Percentiles rank a stretch among this genome's conserved stretches.
Conservation (phyloP, 2,329 filamentous ascomycete species). For the Diatrype stigma region DNA sequence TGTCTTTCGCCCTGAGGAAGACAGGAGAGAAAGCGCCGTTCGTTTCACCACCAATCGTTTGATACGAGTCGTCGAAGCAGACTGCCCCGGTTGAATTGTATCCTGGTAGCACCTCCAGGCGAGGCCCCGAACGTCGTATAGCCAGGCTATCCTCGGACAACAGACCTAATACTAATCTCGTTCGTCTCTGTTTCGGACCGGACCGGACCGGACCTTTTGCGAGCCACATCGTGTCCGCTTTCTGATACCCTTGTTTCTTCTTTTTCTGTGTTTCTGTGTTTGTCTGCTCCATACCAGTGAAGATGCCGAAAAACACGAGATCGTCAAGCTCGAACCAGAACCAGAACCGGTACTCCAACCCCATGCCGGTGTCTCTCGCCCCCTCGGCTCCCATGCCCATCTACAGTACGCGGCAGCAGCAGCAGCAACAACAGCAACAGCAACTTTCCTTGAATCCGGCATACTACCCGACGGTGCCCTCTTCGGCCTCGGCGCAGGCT, state of each 20-base stretch:
- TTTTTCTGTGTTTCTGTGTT: no score
- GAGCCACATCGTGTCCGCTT: conserved; percentile 10
- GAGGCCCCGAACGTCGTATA: conserved; percentile 4
- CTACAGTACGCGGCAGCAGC: conserved; percentile 36
- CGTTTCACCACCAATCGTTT: conserved; percentile 37
- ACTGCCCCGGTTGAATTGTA: conserved; percentile 5
- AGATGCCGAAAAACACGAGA: conserved; percentile 44
- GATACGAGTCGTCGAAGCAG: conserved; percentile 32
- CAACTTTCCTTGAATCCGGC: conserved; percentile 22
- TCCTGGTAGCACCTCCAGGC: conserved; percentile 5
- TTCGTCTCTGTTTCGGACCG: conserved; percentile 11
- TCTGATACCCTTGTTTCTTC: conserved; percentile 6
- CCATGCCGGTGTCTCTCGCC: conserved; percentile 37
- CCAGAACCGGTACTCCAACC: conserved; percentile 30
- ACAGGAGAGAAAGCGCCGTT: conserved; percentile 14
- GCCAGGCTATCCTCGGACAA: neutral
- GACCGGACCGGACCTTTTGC: neutral
- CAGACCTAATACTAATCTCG: conserved; percentile 26
- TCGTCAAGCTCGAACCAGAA: conserved; percentile 34
- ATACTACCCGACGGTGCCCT: conserved; percentile 36
- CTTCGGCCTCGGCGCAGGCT: conserved; percentile 27
- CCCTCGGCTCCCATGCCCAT: conserved; percentile 37
- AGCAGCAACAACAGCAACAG: conserved; percentile 14
- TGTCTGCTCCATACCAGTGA: conserved; percentile 13
- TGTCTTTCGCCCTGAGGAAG: conserved; percentile 1